Conservation (phyloP, 306 rosid genomes). For the Trifolium fragiferum region DNA sequence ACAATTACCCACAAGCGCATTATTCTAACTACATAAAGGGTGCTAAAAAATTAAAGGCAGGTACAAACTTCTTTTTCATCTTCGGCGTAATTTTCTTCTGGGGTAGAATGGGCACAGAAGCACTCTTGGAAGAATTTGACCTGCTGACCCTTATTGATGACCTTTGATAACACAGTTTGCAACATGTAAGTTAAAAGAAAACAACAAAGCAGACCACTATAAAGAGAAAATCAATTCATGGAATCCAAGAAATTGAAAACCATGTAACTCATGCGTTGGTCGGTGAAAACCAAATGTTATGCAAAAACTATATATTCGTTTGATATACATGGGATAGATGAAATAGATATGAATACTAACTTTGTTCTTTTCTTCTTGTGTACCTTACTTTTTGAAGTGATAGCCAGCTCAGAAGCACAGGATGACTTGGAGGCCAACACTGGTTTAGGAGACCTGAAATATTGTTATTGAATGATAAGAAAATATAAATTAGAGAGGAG, state of each 20-base stretch:
- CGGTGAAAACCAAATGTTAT: not conserved
- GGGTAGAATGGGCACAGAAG: slow-evolving; percentile 48
- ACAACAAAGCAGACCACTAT: slow-evolving; percentile 22
- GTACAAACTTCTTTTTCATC: slow-evolving; percentile 66
- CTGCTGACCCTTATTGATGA: slow-evolving; percentile 52
- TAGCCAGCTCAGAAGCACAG: slow-evolving; percentile 47
- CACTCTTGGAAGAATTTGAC: slow-evolving; percentile 62
- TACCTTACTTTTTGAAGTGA: slow-evolving; percentile 55
- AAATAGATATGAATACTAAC: slow-evolving; percentile 58
- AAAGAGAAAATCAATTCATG: slow-evolving; percentile 11
- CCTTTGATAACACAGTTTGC: slow-evolving; percentile 52
- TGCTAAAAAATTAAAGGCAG: slow-evolving; percentile 35
- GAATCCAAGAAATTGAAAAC: slow-evolving; percentile 32
- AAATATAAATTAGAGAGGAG: slow-evolving; percentile 29
- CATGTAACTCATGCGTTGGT: slow-evolving; percentile 19
- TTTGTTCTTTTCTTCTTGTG: slow-evolving; percentile 61
- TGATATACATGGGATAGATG: slow-evolving; percentile 24
- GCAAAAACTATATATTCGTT: slow-evolving; percentile 11
- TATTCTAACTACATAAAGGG: slow-evolving; percentile 37
- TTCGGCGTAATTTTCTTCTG: slow-evolving; percentile 52
- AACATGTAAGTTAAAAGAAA: slow-evolving; percentile 34
- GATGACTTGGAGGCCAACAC: slow-evolving; percentile 47
- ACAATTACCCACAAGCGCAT: slow-evolving; percentile 35
- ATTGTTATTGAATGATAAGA: slow-evolving; percentile 30
- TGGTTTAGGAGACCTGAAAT: slow-evolving; percentile 62